Percentiles rank a stretch among this genome's conserved stretches.
Evolutionary conservation across 768 basidiomycete genomes (phyloP).

Genomic region (Leccinum imitatum): DNA sequence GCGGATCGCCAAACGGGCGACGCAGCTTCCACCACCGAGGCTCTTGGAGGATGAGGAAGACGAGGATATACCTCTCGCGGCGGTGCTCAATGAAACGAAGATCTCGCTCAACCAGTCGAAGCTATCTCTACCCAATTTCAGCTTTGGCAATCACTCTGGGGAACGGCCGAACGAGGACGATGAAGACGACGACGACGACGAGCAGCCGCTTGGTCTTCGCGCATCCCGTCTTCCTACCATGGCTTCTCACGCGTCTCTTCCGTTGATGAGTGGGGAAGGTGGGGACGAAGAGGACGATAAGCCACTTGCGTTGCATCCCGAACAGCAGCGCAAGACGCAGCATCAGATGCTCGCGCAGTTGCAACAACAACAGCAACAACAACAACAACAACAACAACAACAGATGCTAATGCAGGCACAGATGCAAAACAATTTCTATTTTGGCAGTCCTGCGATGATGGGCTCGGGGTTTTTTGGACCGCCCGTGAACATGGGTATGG

Average conservation of each 20-base stretch:
- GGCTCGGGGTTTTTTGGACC: conserved; percentile 64
- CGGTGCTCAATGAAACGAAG: conserved; percentile 50
- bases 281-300: conserved; percentile 65
- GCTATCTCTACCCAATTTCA: conserved; percentile 43
- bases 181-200: conserved; percentile 53
- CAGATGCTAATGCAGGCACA: conserved; percentile 78
- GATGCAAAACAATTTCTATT: conserved; percentile 73
- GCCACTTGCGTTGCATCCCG: conserved; percentile 72
- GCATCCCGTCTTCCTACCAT: conserved; percentile 45
- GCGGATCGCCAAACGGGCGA: conserved; percentile 50
- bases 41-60: conserved; percentile 49
- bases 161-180: conserved; percentile 20
- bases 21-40: conserved; percentile 24
- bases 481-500: conserved; percentile 45
- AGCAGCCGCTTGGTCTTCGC: conserved; percentile 69
- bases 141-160: conserved; percentile 36
- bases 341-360: conserved; percentile 40
- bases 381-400: conserved; percentile 56
- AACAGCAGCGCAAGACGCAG: conserved; percentile 75
- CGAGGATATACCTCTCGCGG: conserved; percentile 62
- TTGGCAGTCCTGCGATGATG: conserved; percentile 66
- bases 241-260: conserved; percentile 26
- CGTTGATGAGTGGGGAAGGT: conserved; percentile 39
- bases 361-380: conserved; percentile 46
- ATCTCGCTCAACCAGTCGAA: conserved; percentile 43